These are phyloP conservation scores for Ganoderma sp. DNA, from an alignment of 1,284 basidiomycete species.

Conservation along the genomic window DNA sequence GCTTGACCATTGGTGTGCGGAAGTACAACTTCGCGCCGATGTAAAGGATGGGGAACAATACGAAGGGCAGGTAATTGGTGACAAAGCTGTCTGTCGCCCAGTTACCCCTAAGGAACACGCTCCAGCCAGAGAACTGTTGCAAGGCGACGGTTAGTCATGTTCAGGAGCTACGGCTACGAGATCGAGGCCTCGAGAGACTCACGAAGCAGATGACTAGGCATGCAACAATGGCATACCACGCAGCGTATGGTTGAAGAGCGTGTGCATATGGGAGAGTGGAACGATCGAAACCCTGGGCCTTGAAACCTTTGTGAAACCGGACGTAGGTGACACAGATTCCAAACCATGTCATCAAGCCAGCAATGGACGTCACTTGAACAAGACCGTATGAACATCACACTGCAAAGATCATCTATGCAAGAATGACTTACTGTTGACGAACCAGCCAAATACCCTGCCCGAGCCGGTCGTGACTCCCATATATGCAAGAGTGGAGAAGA, in stretches of 20 bases:
- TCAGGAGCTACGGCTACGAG: not conserved
- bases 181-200: constrained; percentile 37
- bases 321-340: constrained; percentile 83
- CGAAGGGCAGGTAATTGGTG: constrained; percentile 77
- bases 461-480: constrained; percentile 65
- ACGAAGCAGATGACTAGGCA: constrained; percentile 74
- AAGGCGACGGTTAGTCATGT: constrained; percentile 3
- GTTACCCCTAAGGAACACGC: constrained; percentile 73
- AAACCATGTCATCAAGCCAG: constrained; percentile 83
- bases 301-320: constrained; percentile 79
- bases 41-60: constrained; percentile 81
- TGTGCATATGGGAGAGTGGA: constrained; percentile 70
- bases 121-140: constrained; percentile 72
- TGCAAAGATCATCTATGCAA: not conserved
- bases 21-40: constrained; percentile 59
- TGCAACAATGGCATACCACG: constrained; percentile 65
- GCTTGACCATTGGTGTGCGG: constrained; percentile 51
- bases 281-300: constrained; percentile 76
- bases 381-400: not conserved
- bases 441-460: constrained; percentile 63
- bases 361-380: constrained; percentile 46
- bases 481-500: constrained; percentile 77
- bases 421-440: constrained; percentile 59
- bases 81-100: constrained; percentile 61
- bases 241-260: constrained; percentile 71